These are phyloP conservation scores for Aspergillus viridinutans DNA, from an alignment of 2,329 filamentous ascomycete genomes.

Conservation along the genomic window DNA sequence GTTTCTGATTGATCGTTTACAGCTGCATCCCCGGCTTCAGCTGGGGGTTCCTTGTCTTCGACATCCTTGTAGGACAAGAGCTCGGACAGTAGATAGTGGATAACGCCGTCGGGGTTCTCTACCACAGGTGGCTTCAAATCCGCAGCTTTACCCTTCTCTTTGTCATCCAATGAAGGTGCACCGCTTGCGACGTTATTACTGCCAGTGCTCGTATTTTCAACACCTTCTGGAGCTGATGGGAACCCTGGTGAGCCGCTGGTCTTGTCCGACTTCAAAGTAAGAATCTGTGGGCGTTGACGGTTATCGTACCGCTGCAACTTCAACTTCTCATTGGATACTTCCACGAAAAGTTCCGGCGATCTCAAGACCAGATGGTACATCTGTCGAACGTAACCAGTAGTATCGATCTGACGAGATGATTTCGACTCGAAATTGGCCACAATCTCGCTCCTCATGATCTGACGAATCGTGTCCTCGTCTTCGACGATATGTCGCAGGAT, in stretches of 20 bases:
- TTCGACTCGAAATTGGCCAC: slow-evolving; percentile 65
- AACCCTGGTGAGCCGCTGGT: slow-evolving; percentile 21
- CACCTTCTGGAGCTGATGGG: slow-evolving; percentile 19
- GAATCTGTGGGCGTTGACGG: slow-evolving; percentile 49
- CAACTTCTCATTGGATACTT: slow-evolving; percentile 79
- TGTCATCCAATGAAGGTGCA: slow-evolving; percentile 17
- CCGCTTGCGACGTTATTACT: slow-evolving; percentile 24
- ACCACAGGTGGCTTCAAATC: slow-evolving; percentile 80
- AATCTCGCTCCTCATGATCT: slow-evolving; percentile 90
- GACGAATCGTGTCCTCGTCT: slow-evolving; percentile 83
- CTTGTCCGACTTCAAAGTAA: slow-evolving; percentile 51
- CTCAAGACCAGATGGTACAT: slow-evolving; percentile 77
- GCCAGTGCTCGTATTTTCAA: slow-evolving; percentile 29
- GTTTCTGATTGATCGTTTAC: slow-evolving; percentile 30
- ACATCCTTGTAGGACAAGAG: slow-evolving; percentile 88
- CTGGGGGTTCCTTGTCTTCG: slow-evolving; percentile 68
- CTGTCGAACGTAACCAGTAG: slow-evolving; percentile 67
- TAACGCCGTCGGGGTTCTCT: slow-evolving; percentile 89
- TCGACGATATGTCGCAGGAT: slow-evolving; percentile 90
- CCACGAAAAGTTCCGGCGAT: slow-evolving; percentile 78
- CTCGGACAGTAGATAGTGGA: slow-evolving; percentile 91
- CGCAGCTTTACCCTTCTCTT: slow-evolving; percentile 50
- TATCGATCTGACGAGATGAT: slow-evolving; percentile 60
- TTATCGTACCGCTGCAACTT: slow-evolving; percentile 64
- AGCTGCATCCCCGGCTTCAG: slow-evolving; percentile 25